Base-by-base conservation (phyloP, 768 basidiomycete genomes). In the Podaxis sp. region DNA sequence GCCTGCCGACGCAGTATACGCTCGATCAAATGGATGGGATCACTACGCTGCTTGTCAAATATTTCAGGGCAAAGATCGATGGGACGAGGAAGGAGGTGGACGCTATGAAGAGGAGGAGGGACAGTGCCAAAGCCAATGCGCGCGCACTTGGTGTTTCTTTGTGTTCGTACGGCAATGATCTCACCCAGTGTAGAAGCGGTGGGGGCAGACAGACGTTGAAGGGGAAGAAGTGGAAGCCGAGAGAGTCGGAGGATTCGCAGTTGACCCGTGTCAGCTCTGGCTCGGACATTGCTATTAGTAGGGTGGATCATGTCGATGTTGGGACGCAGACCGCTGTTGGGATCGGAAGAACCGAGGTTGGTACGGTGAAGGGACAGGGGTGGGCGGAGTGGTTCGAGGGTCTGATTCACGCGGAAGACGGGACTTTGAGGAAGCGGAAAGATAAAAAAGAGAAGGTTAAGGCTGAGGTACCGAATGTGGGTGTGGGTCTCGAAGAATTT, bases 61-160 rank as follows among this genome's bases (percentile, higher is more conserved):
- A 83, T 50, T 83, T 85, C 70, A 83, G 80, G 40, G 72, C 76
- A 2, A 82, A 83, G 51, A 72, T 84, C 4, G 76, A 82, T 7
- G 85, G 87, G 48, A 78, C 77, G 0, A 68, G 73, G 40, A 77
- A 76, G 58, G 83, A 85, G 52, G 70, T 89, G 3, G 71, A 77
- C 36, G 76, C 75, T 37, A 74, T 83, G 46, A 79, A 81, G 53
- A 74, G 69, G 50, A 76, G 72, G 47, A 57, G 38, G 27, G 51
- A 53, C n/a, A 37, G 16, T 32, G 59, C 40, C 6, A 36, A 25
- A 32, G 40, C 51, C 7, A 53, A 42, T 74, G 25, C 27, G n/a
- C 23, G 44, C 3, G 35, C 13, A n/a, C 28, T 61, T 10, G 50
- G 53, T 32, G 25, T 28, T 23, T 47, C 55, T 23, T 6, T 61